Base-by-base conservation (phyloP, 2,329 filamentous ascomycete genomes). In the Venturiaceae sp. region DNA sequence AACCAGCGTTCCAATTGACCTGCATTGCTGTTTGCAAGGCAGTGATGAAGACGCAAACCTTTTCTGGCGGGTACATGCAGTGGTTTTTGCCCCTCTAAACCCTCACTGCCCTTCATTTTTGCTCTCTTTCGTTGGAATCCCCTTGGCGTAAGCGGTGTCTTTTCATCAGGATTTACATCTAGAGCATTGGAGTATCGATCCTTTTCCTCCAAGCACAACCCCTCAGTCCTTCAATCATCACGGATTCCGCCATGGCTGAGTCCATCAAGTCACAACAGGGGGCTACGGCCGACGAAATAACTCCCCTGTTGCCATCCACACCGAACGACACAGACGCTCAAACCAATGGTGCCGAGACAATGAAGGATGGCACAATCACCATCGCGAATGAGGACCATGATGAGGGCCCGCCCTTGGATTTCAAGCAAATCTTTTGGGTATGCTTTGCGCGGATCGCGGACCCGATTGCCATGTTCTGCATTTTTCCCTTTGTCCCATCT, bases 401-500 rank as follows among this genome's bases (percentile, higher is more conserved):
- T 5, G 69, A 75, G 1, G 72, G 77, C 64, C 79, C 74, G 59
- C 78, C 80, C 1, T 68, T 88, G 14, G 81, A 83, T n/a, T 76
- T 74, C 61, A 57, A 68, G n/a, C 89, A 92, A 68, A 83, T 94
- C 56, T 69, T 86, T 33, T 71, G 88, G 11, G 81, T 94, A 13
- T 92, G 88, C 75, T 88, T 84, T 67, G 84, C 85, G 1, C 83
- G 88, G 5, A 67, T 88, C 28, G 76, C 89, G 47, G 89, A 92
- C 66, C 88, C 89, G 0, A 80, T 92, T 41, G 86, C 87, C n/a
- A 92, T 90, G 74, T 92, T 92, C 75, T 83, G 80, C 68, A 90
- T 92, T 68, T 88, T 92, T 65, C 87, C 88, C 0, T 92, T 88
- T 72, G 81, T 94, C 71, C 89, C 85, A 66, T 77, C 86, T 66